A percentile compares a stretch with the other conserved stretches of the same genome.
These are phyloP conservation scores for Raphanus hybrid DNA, from an alignment of 441 rosid species.

Conservation along the genomic window DNA sequence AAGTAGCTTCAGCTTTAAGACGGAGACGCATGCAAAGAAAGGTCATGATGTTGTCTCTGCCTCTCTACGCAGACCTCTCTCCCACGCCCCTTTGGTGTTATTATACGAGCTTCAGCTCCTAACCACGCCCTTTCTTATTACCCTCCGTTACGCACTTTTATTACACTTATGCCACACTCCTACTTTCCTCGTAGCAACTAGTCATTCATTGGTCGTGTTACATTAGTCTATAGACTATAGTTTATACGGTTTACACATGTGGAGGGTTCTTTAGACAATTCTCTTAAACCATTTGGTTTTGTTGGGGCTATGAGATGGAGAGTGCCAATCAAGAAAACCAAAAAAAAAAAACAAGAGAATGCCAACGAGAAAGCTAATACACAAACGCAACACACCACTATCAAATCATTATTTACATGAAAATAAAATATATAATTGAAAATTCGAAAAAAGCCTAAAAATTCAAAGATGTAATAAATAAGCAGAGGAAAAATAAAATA, in stretches of 20 bases:
- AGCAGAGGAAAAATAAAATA: conserved; percentile 9
- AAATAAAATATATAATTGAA: neutral
- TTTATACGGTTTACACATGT: neutral
- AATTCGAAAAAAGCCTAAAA: neutral
- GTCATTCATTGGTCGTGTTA: neutral
- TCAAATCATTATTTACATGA: conserved; percentile 24
- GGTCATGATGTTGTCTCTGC: conserved; percentile 80
- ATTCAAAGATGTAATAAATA: conserved; percentile 43
- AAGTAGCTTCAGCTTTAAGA: conserved; percentile 54
- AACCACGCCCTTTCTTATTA: neutral
- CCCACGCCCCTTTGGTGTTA: conserved; percentile 49
- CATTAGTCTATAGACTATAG: neutral
- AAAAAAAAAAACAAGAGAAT: conserved; percentile 1
- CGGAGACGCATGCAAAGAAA: conserved; percentile 83
- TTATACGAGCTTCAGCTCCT: conserved; percentile 44
- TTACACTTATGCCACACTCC: conserved; percentile 39
- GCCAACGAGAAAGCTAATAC: conserved; percentile 42
- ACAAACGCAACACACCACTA: conserved; percentile 41
- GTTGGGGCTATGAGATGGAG: conserved; percentile 24
- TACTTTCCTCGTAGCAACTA: neutral
- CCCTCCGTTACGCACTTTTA: conserved; percentile 15
- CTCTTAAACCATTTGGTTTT: neutral
- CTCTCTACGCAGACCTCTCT: conserved; percentile 56
- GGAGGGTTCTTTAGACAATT: conserved; percentile 22
- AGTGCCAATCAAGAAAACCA: conserved; percentile 27